Conservation (phyloP, 257 asterid genomes). For the Sherardia arvensis region DNA sequence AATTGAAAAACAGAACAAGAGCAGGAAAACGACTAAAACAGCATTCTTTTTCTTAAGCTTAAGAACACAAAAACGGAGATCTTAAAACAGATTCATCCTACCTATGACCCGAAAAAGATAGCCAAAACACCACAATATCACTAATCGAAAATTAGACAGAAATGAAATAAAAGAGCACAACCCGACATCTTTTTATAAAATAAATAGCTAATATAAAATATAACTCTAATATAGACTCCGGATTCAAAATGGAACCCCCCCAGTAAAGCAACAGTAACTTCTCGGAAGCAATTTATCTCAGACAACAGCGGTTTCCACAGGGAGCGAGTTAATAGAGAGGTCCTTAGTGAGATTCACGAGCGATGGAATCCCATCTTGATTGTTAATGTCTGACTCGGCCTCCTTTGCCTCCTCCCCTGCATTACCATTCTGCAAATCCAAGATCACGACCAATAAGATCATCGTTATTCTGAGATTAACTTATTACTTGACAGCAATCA, state of each 20-base stretch:
- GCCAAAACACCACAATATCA: not conserved
- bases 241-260: constrained; percentile 2
- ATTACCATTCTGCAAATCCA: constrained; percentile 29
- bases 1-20: not conserved
- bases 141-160: constrained; percentile 3
- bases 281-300: constrained; percentile 17
- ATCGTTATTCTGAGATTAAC: not conserved
- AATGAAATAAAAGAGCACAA: not conserved
- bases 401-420: constrained; percentile 23
- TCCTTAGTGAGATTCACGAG: constrained; percentile 37
- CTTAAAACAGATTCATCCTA: constrained; percentile 1
- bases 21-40: not conserved
- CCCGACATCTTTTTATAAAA: not conserved
- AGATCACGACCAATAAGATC: not conserved
- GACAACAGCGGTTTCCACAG: constrained; percentile 28
- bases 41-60: not conserved
- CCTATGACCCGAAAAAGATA: not conserved
- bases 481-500: not conserved
- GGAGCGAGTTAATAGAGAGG: constrained; percentile 38
- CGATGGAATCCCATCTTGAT: constrained; percentile 25
- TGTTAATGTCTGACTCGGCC: constrained; percentile 22
- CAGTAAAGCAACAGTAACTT: not conserved
- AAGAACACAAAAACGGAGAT: not conserved
- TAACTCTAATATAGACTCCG: constrained; percentile 3
- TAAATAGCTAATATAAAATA: not conserved